Conservation (phyloP, 345 rosid genomes). For the Ceriops tagal region DNA sequence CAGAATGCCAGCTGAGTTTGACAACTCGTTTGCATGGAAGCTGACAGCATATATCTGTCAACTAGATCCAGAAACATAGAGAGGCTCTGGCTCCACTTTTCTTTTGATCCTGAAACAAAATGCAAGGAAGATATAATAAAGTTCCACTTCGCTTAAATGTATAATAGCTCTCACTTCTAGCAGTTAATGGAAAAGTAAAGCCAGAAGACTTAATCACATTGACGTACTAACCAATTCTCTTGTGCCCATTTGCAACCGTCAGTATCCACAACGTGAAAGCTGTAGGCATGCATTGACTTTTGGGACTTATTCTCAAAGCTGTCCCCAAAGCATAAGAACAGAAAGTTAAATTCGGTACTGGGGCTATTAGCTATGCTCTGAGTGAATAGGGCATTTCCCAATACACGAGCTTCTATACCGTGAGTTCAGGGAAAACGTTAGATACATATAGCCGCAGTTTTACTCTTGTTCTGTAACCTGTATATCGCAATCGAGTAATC, state of each 20-base stretch:
- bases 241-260: conserved; percentile 84
- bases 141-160: not conserved
- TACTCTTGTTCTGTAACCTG: too few species aligned
- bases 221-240: conserved; percentile 67
- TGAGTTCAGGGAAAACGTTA: too few species aligned
- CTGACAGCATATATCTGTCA: too few species aligned
- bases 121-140: not conserved
- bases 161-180: too few species aligned
- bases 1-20: too few species aligned
- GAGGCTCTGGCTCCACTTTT: conserved; percentile 69
- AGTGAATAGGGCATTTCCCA: too few species aligned
- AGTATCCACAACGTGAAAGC: conserved; percentile 87
- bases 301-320: conserved; percentile 81
- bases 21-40: too few species aligned
- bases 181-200: not conserved
- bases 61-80: conserved; percentile 44
- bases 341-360: not conserved
- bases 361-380: too few species aligned
- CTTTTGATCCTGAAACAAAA: conserved; percentile 66
- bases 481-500: too few species aligned
- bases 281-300: conserved; percentile 88
- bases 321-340: conserved; percentile 8
- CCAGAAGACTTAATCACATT: not conserved
- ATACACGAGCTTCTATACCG: too few species aligned
- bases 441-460: too few species aligned